Percentiles rank a stretch among this genome's conserved stretches.
Evolutionary conservation across 164 flowering plant genomes (phyloP).

Genomic region (Dillenia turbinata): DNA sequence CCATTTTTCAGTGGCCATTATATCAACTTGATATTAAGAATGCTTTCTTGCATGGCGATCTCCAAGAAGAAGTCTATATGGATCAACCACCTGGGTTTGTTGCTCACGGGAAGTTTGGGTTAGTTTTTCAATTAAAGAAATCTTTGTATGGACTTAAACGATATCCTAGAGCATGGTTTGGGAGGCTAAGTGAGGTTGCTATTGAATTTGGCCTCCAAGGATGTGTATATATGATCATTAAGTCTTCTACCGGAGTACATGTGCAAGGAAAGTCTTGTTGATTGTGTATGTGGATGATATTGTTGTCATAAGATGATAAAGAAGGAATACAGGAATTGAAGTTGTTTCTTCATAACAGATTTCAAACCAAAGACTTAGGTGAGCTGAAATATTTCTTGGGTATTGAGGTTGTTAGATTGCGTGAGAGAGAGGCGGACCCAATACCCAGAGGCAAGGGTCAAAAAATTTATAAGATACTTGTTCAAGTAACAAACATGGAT

Average conservation of each 20-base stretch:
- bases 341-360: not conserved
- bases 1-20: not conserved
- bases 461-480: too few species aligned
- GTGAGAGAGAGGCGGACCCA: too few species aligned
- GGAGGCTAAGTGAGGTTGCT: not conserved
- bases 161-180: constrained; percentile 12
- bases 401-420: not conserved
- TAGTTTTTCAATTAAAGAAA: not conserved
- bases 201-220: not conserved
- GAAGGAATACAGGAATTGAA: not conserved
- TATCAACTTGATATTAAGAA: constrained; percentile 2
- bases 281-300: constrained; percentile 4
- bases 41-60: constrained; percentile 9
- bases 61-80: not conserved
- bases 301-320: not conserved
- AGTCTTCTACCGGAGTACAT: not conserved
- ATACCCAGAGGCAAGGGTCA: too few species aligned
- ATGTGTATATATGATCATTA: not conserved
- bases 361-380: constrained; percentile 4
- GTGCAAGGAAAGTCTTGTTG: not conserved
- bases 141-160: not conserved
- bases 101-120: not conserved
- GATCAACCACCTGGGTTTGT: not conserved
- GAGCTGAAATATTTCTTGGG: constrained; percentile 1
- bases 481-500: too few species aligned